A percentile compares a stretch with the other conserved stretches of the same genome.
Conservation (phyloP, 768 basidiomycete species). For the Ramaria sp. region DNA sequence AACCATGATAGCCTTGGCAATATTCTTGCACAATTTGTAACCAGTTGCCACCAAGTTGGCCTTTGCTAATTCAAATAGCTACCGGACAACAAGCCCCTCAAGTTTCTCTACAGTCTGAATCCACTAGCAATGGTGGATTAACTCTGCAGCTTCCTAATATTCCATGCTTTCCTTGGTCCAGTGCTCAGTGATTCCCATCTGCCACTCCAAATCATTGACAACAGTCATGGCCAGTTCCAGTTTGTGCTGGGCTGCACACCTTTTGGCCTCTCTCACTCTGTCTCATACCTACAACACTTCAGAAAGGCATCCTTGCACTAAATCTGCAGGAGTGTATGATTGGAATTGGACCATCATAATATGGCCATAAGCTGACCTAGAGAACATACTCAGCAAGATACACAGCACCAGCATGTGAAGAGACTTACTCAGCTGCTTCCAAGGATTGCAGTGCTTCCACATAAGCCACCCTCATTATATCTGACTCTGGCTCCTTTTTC, state of each 20-base stretch:
- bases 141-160: constrained; percentile 8
- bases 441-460: not conserved
- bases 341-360: not conserved
- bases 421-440: not conserved
- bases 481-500: not conserved
- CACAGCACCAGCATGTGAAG: not conserved
- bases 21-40: constrained; percentile 6
- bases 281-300: not conserved
- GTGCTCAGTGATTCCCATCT: constrained; percentile 8
- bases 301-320: not conserved
- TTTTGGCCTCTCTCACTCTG: not conserved
- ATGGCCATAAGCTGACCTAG: not conserved
- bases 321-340: not conserved
- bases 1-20: not conserved
- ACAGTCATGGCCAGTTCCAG: not conserved
- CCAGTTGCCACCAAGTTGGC: constrained; percentile 15
- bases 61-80: constrained; percentile 22
- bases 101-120: constrained; percentile 18
- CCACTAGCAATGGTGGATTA: constrained; percentile 11
- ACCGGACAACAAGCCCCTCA: no score
- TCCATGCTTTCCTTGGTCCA: constrained; percentile 11
- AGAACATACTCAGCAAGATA: not conserved
- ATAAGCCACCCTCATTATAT: not conserved
- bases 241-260: not conserved
- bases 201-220: constrained; percentile 9